Percentiles rank a stretch among this genome's conserved stretches.
These are phyloP conservation scores for Lathyrus oleraceus DNA, from an alignment of 306 rosid species.

Conservation along the genomic window DNA sequence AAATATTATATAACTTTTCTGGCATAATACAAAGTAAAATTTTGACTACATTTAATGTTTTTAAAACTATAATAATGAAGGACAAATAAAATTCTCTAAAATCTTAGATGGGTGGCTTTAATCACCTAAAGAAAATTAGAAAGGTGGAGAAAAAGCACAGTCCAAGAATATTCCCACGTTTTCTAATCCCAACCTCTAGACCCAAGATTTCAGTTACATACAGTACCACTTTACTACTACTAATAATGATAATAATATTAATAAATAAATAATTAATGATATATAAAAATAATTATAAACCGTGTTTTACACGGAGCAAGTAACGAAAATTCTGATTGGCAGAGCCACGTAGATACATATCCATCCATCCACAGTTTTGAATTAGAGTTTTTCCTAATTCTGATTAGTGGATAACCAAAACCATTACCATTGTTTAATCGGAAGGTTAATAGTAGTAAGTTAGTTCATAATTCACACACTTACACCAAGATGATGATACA, in stretches of 20 bases:
- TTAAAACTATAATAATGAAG: not conserved
- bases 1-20: too few species aligned
- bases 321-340: conserved; percentile 3
- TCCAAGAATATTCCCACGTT: conserved; percentile 23
- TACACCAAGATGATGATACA: not conserved
- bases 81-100: not conserved
- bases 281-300: not conserved
- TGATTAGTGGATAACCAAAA: not conserved
- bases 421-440: not conserved
- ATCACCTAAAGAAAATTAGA: too few species aligned
- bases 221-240: not conserved
- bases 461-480: not conserved
- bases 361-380: not conserved
- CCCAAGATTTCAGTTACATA: conserved; percentile 5
- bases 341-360: not conserved
- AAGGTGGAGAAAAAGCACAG: not conserved
- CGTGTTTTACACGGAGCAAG: conserved; percentile 36
- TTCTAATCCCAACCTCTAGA: not conserved
- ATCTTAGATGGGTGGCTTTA: conserved; percentile 2
- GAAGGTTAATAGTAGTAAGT: not conserved
- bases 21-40: not conserved
- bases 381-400: not conserved
- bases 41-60: not conserved
- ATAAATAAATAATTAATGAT: not conserved
- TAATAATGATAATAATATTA: not conserved